phyloP scores from a whole-genome alignment of 371 early-diverging fungal genomes.

The Mortierella sp. region DNA sequence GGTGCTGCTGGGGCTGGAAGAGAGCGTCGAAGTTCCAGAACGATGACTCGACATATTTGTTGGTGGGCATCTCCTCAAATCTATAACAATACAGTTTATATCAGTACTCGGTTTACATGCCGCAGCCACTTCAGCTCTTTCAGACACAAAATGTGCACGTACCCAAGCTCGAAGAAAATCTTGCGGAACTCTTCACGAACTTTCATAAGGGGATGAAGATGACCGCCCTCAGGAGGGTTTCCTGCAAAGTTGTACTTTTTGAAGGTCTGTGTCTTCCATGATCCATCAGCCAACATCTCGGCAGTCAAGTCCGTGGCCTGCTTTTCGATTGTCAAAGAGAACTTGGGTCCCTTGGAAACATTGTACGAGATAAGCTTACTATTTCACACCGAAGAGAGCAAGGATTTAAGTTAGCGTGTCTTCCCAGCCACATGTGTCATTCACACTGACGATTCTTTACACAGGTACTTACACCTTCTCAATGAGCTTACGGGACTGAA shows the following conservation, averaged over 20 bases:
- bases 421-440: too few relatives aligned
- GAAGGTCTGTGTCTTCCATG: slow-evolving; percentile 93
- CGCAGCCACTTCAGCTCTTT: background rate
- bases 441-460: background rate
- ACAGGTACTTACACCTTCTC: slow-evolving; percentile 71
- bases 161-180: slow-evolving; percentile 99
- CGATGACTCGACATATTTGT: slow-evolving; percentile 98
- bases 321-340: slow-evolving; percentile 85
- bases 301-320: slow-evolving; percentile 96
- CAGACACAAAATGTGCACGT: slow-evolving; percentile 15
- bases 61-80: slow-evolving; percentile 99
- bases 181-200: slow-evolving; percentile 99
- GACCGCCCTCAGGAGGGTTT: slow-evolving; percentile 88
- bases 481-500: slow-evolving; percentile 91
- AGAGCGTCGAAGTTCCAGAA: slow-evolving; percentile 99
- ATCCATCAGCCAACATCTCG: slow-evolving; percentile 94
- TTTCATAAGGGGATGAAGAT: slow-evolving; percentile 99
- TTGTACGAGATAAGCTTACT: slow-evolving; percentile 89
- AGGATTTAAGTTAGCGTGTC: background rate
- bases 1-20: slow-evolving; percentile 99
- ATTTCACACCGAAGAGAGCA: slow-evolving; percentile 18
- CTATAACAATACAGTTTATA: slow-evolving; percentile 54
- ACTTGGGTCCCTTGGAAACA: slow-evolving; percentile 92
- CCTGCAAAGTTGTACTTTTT: slow-evolving; percentile 99
- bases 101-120: background rate